Percentiles rank a stretch among this genome's conserved stretches.
Evolutionary conservation across 2,329 filamentous ascomycete species (phyloP).

Genomic region (Fragosphaeria purpurea): DNA sequence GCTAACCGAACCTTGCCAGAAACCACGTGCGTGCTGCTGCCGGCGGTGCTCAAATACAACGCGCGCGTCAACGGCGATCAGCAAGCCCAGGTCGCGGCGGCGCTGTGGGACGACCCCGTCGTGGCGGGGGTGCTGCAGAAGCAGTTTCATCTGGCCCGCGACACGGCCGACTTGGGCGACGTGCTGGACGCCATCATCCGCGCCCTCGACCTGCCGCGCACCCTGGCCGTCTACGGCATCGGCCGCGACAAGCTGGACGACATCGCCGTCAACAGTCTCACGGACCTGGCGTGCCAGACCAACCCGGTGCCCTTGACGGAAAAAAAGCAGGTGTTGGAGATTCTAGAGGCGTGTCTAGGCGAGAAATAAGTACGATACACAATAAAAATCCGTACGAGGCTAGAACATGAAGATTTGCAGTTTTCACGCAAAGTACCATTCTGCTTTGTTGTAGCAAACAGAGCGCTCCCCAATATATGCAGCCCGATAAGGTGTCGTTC

Average conservation of each 20-base stretch:
- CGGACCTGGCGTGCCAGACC: conserved; percentile 33
- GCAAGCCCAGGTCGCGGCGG: conserved; percentile 27
- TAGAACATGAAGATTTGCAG: too few relatives aligned
- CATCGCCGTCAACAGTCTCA: conserved; percentile 34
- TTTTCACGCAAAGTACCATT: too few relatives aligned
- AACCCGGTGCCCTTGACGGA: conserved; percentile 35
- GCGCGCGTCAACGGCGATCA: conserved; percentile 24
- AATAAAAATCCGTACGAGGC: neutral
- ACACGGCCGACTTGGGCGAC: conserved; percentile 34
- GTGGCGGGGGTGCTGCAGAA: conserved; percentile 23
- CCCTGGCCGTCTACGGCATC: conserved; percentile 35
- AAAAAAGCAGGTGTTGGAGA: conserved; percentile 36
- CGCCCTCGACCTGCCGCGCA: conserved; percentile 39
- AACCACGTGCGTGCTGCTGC: conserved; percentile 44
- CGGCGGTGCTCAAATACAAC: conserved; percentile 43
- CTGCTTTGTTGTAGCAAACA: too few relatives aligned
- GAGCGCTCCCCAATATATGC: too few relatives aligned
- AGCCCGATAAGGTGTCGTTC: too few relatives aligned
- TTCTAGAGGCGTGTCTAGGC: conserved; percentile 28
- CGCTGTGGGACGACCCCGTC: conserved; percentile 25
- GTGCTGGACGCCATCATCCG: conserved; percentile 35
- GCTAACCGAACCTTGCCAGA: conserved; percentile 21
- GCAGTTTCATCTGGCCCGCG: conserved; percentile 13
- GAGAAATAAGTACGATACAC: neutral
- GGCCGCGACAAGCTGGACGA: conserved; percentile 33